Percentiles rank a stretch among this genome's conserved stretches.
phyloP scores from a whole-genome alignment of 108 stramenopile species.

The Ochromonas danica region DNA sequence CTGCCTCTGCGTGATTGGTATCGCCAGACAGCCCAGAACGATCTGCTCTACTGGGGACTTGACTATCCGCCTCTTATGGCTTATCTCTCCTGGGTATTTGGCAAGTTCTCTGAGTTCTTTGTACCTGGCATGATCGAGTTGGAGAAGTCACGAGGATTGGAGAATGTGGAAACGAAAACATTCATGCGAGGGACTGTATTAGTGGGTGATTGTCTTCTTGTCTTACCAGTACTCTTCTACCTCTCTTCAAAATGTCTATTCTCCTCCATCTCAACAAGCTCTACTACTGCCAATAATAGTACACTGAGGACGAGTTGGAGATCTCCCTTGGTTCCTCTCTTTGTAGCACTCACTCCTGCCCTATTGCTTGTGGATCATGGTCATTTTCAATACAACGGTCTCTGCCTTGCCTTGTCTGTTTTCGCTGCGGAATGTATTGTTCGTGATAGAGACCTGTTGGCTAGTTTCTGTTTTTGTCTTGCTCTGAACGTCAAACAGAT shows the following conservation, averaged over 20 bases:
- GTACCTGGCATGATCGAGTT: constrained; percentile 56
- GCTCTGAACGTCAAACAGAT: constrained; percentile 96
- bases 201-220: constrained; percentile 56
- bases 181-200: constrained; percentile 76
- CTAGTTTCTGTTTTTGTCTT: constrained; percentile 68
- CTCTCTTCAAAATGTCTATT: constrained; percentile 32
- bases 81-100: constrained; percentile 70
- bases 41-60: constrained; percentile 85
- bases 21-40: constrained; percentile 54
- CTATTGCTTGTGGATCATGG: constrained; percentile 87
- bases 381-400: constrained; percentile 93
- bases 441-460: constrained; percentile 57
- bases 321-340: too few relatives aligned
- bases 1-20: constrained; percentile 84
- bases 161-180: constrained; percentile 68
- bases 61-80: constrained; percentile 93
- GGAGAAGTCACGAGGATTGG: constrained; percentile 71
- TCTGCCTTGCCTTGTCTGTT: constrained; percentile 70
- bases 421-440: constrained; percentile 53
- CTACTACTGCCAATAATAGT: neutral
- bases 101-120: constrained; percentile 49
- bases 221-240: constrained; percentile 43
- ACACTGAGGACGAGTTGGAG: too few relatives aligned
- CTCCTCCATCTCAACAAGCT: too few relatives aligned
- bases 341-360: constrained; percentile 60